These are phyloP conservation scores for Crithidia thermophila DNA, from an alignment of 208 protist genomes.

Conservation along the genomic window DNA sequence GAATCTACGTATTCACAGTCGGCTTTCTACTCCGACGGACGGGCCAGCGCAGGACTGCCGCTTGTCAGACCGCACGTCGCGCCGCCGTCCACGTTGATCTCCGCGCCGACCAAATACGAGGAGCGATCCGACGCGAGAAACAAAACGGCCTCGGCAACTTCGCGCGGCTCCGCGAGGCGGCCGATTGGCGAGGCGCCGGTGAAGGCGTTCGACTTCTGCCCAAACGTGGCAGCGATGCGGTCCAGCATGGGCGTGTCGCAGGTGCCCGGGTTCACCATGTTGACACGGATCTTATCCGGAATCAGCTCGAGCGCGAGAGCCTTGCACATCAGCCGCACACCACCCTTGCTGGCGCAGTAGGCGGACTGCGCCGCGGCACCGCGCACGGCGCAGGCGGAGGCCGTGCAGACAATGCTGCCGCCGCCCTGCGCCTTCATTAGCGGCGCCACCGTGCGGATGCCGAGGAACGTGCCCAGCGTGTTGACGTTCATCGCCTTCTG, in stretches of 20 bases:
- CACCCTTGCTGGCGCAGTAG: not conserved
- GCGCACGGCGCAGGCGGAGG: not conserved
- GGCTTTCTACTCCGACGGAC: not conserved
- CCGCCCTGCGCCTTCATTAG: not conserved
- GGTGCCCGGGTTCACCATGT: not conserved
- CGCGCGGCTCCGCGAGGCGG: not conserved
- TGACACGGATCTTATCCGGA: not conserved
- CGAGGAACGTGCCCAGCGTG: not conserved
- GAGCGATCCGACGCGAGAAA: not conserved
- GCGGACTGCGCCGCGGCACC: not conserved
- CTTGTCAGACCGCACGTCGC: not conserved
- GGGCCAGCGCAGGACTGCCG: not conserved
- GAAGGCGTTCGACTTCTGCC: not conserved
- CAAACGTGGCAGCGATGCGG: not conserved
- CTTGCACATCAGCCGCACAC: not conserved
- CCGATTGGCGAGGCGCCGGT: not conserved
- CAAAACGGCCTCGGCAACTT: not conserved
- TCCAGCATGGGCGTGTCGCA: not conserved
- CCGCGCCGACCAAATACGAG: not conserved
- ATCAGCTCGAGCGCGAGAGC: not conserved
- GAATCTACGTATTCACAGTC: not conserved
- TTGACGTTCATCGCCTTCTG: not conserved
- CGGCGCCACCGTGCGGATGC: not conserved
- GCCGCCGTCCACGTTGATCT: not conserved
- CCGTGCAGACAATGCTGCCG: not conserved